Percentiles rank a stretch among this genome's conserved stretches.
phyloP scores from a whole-genome alignment of 2,329 filamentous ascomycete species.

The Rhynchosporium secalis region DNA sequence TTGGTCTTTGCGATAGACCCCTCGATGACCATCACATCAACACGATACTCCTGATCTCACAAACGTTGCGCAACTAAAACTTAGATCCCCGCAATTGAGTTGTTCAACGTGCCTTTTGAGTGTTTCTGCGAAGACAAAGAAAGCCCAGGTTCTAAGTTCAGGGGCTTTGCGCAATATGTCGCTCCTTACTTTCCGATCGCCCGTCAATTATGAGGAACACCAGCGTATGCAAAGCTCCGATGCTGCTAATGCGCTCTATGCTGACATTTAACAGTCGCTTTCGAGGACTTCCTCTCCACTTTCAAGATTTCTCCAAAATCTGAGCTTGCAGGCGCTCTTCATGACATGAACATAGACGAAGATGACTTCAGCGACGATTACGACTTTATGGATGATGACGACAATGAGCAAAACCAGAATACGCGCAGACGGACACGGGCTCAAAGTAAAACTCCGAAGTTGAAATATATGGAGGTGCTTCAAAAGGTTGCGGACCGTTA shows the following conservation, averaged over 20 bases:
- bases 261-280: conserved; percentile 57
- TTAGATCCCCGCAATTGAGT: neutral
- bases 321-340: conserved; percentile 77
- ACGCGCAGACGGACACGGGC: conserved; percentile 47
- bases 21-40: conserved; percentile 12
- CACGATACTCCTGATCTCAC: conserved; percentile 15
- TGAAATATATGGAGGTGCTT: conserved; percentile 87
- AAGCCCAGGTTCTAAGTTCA: conserved; percentile 8
- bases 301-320: conserved; percentile 80
- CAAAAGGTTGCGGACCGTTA: conserved; percentile 84
- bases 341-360: conserved; percentile 82
- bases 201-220: conserved; percentile 87
- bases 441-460: conserved; percentile 58
- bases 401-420: conserved; percentile 51
- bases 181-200: conserved; percentile 74
- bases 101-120: too few species aligned
- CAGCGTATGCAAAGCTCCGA: conserved; percentile 58
- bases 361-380: conserved; percentile 87
- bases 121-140: neutral
- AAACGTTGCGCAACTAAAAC: conserved; percentile 7
- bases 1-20: conserved; percentile 26
- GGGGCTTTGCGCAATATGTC: conserved; percentile 62
- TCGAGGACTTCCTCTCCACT: conserved; percentile 82
- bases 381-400: conserved; percentile 85
- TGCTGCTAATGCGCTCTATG: conserved; percentile 18